phyloP scores from a whole-genome alignment of 2,329 filamentous ascomycete species.

The Colletotrichum zoysiae region DNA sequence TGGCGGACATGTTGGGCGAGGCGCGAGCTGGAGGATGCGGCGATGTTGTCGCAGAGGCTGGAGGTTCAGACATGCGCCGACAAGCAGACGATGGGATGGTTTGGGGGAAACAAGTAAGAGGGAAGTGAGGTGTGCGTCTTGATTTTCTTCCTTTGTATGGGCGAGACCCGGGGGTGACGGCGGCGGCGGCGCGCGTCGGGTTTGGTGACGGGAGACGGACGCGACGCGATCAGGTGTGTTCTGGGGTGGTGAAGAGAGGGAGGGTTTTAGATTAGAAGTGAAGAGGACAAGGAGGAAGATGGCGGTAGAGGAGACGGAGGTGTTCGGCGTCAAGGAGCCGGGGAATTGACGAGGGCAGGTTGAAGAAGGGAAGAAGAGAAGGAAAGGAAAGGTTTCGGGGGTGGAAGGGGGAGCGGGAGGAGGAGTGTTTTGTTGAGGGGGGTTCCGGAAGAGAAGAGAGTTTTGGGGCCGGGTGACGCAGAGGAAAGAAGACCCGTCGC shows the following conservation, averaged over 20 bases:
- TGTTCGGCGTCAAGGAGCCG: slow-evolving; percentile 19
- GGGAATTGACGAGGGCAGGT: slow-evolving; percentile 17
- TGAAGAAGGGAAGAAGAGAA: slow-evolving; percentile 27
- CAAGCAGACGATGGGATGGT: neutral
- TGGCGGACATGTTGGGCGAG: slow-evolving; percentile 56
- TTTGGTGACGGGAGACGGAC: neutral
- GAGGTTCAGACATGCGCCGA: slow-evolving; percentile 14
- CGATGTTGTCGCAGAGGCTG: slow-evolving; percentile 3
- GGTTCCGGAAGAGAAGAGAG: slow-evolving; percentile 42
- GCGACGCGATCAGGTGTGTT: slow-evolving; percentile 29
- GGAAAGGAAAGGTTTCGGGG: slow-evolving; percentile 31
- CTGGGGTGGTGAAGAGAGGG: neutral
- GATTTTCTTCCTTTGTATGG: neutral
- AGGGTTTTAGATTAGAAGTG: neutral
- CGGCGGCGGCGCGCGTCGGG: slow-evolving; percentile 6
- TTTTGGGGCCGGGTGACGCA: slow-evolving; percentile 42
- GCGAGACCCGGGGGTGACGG: neutral
- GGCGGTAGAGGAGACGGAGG: slow-evolving; percentile 4
- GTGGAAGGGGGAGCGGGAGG: slow-evolving; percentile 33
- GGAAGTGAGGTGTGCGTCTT: neutral
- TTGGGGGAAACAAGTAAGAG: neutral
- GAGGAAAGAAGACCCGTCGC: slow-evolving; percentile 42
- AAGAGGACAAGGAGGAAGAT: neutral
- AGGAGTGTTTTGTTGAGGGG: slow-evolving; percentile 43
- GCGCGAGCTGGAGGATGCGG: neutral